Evolutionary conservation across 495 filamentous ascomycete genomes (phyloP), one percentile per base, ranked within the genome.

Genomic region (Coniosporium apollinis): DNA sequence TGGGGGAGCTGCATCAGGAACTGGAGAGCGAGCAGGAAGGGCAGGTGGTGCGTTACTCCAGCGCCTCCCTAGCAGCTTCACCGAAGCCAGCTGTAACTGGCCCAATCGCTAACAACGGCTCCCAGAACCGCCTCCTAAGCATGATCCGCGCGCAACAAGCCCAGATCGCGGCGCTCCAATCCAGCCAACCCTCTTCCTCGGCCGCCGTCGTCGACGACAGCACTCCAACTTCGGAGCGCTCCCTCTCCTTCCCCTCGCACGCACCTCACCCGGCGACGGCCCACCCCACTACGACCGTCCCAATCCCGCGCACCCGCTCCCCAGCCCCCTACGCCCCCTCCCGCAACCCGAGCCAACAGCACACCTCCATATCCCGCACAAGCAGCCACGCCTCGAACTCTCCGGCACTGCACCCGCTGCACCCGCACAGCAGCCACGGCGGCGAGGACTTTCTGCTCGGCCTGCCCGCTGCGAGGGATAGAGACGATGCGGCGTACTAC

Each of bases 1-100:
- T 94, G 29, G 87, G 87, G n/a, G 87, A 94, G 56, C 64, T 97
- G 24, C 86, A 94, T 50, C 87, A 97, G 47, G 82, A 93, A 51
- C 64, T 94, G 5, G 89, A 97, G 56, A 80, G 78, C 33, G 89
- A 97, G 52, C 86, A 94, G 55, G 89, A 97, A 56, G 83, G 75
- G 8, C 87, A 94, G 59, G 89, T 97, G 55, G 78, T 82, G 59
- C 29, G 65, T 60, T 15, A 26, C 20, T 13, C 16, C 9, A 26
- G 1, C 1, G 34, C 19, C 24, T 26, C 24, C 24, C 13, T 9
- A 26, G 13, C 11, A 1, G 30, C 30, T 32, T 16, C 8, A 17
- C 3, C 6, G 1, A 19, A 19, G 30, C 30, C 24, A 13, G n/a
- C n/a, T n/a, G n/a, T n/a, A n/a, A n/a, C n/a, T n/a, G n/a, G n/a